Conservation (phyloP, 345 rosid genomes). For the Eucalyptus cloeziana region DNA sequence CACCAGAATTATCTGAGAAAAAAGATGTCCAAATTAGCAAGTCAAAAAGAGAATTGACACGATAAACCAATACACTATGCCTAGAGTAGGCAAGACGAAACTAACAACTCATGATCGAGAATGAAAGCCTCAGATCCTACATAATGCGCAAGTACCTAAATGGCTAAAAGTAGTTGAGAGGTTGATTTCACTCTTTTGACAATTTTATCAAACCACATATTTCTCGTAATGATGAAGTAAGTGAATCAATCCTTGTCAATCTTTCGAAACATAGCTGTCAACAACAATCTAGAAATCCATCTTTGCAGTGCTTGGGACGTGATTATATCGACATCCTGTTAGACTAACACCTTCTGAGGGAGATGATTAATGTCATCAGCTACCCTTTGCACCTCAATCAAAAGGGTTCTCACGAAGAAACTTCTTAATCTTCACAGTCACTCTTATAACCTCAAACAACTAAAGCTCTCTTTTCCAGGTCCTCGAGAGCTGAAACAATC, state of each 20-base stretch:
- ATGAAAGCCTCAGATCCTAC: background rate
- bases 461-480: background rate
- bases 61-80: background rate
- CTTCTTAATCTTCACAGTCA: background rate
- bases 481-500: background rate
- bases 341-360: background rate
- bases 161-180: background rate
- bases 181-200: background rate
- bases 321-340: background rate
- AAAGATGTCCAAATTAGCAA: background rate
- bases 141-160: background rate
- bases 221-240: background rate
- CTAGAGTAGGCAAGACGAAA: background rate
- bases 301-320: background rate
- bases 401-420: background rate
- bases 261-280: background rate
- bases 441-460: background rate
- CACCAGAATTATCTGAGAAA: conserved; percentile 23
- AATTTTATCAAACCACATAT: background rate
- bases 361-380: background rate
- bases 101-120: background rate
- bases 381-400: background rate
- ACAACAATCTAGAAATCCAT: background rate
- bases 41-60: background rate
- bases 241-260: background rate